Base-by-base conservation (phyloP, 2,329 filamentous ascomycete genomes). In the Hortaea sp. region DNA sequence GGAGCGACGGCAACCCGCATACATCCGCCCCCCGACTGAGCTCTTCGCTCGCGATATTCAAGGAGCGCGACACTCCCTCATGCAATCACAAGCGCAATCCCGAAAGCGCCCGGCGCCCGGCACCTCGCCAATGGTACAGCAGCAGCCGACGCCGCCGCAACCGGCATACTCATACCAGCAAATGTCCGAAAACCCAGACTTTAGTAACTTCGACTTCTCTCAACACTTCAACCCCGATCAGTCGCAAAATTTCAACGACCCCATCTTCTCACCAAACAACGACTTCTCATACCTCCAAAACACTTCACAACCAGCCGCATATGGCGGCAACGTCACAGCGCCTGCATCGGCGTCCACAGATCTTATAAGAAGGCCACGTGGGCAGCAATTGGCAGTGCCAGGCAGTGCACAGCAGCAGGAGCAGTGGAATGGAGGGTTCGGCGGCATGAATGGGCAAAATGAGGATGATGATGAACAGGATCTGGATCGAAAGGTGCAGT, bases 61-160 rank as follows among this genome's bases (percentile, higher is more conserved):
- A 20, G 20, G 20, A 20, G 20, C 20, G 9, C n/a, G 5, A 41
- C 32, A 41, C 7, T 10, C 37, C 42, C 48, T 6, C 39, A 53
- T 53, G 50, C 50, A 53, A 43, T 40, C 12, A 29, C 28, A 34
- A 20, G 10, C 43, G 20, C 37, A 29, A 20, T 53, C 48, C 34
- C 56, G 85, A 66, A 92, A 92, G 71, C 77, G 86, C 64, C 73
- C 83, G 55, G 85, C 85, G 41, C 82, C 85, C 47, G 85, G 83
- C 62, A 71, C 81, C 51, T 75, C 79, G 34, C 82, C 85, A n/a
- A 68, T 77, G 53, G 77, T 79, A 59, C 75, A 76, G 47, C 69
- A 69, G 51, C 62, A 57, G 46, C 44, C 50, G 7, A 7, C 20
- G 31, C 45, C 68, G 35, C 71, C 49, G 39, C 48, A 42, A 41